These are phyloP conservation scores for Zygoascus hellenicus DNA, from an alignment of 1,139 yeast species.

Conservation along the genomic window DNA sequence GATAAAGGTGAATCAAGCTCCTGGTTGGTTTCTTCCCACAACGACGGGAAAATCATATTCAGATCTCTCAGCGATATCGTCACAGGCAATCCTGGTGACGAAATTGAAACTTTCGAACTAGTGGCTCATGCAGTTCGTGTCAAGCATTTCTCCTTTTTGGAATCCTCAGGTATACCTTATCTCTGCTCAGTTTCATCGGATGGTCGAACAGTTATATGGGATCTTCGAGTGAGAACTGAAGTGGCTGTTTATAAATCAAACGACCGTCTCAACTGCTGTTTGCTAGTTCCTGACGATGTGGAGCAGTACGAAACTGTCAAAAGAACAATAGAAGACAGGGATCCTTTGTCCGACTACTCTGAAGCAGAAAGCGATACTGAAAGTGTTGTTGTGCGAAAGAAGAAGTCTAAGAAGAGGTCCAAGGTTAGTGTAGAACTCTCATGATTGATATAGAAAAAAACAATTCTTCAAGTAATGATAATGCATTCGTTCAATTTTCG, in stretches of 20 bases:
- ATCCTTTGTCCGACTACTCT: constrained; percentile 55
- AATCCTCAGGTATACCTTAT: constrained; percentile 33
- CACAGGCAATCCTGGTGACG: constrained; percentile 31
- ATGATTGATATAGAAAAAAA: constrained; percentile 8
- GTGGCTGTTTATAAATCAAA: constrained; percentile 88
- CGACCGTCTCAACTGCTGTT: constrained; percentile 86
- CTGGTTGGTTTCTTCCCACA: constrained; percentile 61
- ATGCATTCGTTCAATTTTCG: constrained; percentile 1
- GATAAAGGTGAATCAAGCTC: constrained; percentile 34
- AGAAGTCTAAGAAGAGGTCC: constrained; percentile 36
- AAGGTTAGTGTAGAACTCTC: constrained; percentile 20
- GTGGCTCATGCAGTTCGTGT: constrained; percentile 83
- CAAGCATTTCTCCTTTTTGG: constrained; percentile 56
- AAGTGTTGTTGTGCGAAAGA: constrained; percentile 41
- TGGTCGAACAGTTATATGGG: constrained; percentile 91
- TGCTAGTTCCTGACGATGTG: constrained; percentile 68
- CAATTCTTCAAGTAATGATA: neutral
- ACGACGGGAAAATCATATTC: constrained; percentile 67
- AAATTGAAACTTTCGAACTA: constrained; percentile 42
- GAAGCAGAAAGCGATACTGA: constrained; percentile 40
- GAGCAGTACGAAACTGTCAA: constrained; percentile 44
- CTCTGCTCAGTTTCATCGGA: constrained; percentile 85
- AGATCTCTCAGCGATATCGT: constrained; percentile 35
- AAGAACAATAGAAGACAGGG: constrained; percentile 24
- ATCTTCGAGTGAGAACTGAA: constrained; percentile 62